Conservation (phyloP, 768 basidiomycete genomes). For the Tylopilus felleus region DNA sequence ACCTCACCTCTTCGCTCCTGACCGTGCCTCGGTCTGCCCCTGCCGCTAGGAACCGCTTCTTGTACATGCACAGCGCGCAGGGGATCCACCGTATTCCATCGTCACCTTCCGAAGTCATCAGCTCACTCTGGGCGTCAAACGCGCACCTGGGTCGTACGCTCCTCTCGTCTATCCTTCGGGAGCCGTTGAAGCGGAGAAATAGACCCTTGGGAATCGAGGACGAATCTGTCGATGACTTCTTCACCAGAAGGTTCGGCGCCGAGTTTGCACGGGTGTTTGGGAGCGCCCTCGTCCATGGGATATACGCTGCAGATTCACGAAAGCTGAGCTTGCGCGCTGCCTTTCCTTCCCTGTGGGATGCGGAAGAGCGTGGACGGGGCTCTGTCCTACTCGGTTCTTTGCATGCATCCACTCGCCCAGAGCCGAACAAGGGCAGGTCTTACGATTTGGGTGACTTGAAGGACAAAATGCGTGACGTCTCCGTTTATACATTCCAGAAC, state of each 20-base stretch:
- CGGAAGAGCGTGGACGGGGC: slow-evolving; percentile 64
- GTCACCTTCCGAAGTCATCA: slow-evolving; percentile 35
- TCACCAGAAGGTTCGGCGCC: slow-evolving; percentile 69
- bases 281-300: slow-evolving; percentile 84
- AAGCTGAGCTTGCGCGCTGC: slow-evolving; percentile 70
- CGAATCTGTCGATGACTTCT: slow-evolving; percentile 78
- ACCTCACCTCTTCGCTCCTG: slow-evolving; percentile 56
- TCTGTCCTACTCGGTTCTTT: slow-evolving; percentile 65
- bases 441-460: slow-evolving; percentile 51
- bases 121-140: slow-evolving; percentile 29
- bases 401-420: slow-evolving; percentile 16
- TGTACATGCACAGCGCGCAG: slow-evolving; percentile 50
- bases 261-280: slow-evolving; percentile 71
- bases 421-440: slow-evolving; percentile 12
- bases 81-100: slow-evolving; percentile 55
- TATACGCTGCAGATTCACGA: slow-evolving; percentile 86
- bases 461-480: slow-evolving; percentile 50
- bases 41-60: slow-evolving; percentile 73
- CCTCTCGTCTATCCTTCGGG: slow-evolving; percentile 51
- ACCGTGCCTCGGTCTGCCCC: slow-evolving; percentile 64
- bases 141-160: slow-evolving; percentile 43
- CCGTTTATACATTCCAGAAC: slow-evolving; percentile 78
- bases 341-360: slow-evolving; percentile 70
- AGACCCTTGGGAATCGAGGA: slow-evolving; percentile 46
- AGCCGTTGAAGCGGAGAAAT: slow-evolving; percentile 53